Evolutionary conservation across 1,284 basidiomycete genomes (phyloP).

Genomic region (Erythrobasidium hasegawianum): DNA sequence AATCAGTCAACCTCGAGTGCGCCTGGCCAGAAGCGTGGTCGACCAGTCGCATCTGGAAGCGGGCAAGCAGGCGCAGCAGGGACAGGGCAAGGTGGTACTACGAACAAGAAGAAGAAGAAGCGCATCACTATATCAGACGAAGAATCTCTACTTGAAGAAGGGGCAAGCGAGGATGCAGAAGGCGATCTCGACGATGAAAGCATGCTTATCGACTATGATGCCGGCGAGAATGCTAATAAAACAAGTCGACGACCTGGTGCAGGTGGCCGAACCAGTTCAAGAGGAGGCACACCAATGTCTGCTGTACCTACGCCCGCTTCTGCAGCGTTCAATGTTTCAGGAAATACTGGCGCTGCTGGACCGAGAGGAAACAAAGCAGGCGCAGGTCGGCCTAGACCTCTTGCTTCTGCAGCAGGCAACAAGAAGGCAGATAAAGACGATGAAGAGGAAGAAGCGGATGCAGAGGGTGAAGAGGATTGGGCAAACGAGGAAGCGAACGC

Average conservation of each 20-base stretch:
- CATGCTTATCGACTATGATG: conserved; percentile 36
- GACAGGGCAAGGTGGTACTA: background rate
- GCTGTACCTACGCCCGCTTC: background rate
- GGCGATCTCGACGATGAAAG: conserved; percentile 35
- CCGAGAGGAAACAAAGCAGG: conserved; percentile 10
- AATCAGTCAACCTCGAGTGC: background rate
- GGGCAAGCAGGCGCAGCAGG: background rate
- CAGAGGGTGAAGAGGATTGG: conserved; percentile 36
- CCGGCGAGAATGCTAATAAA: conserved; percentile 20
- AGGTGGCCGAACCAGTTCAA: conserved; percentile 6
- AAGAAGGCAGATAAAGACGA: conserved; percentile 33
- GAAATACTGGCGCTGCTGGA: background rate
- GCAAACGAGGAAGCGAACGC: conserved; percentile 37
- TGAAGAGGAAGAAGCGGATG: conserved; percentile 41
- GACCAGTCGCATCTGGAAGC: background rate
- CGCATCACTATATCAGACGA: conserved; percentile 31
- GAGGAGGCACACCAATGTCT: background rate
- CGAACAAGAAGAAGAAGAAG: conserved; percentile 31
- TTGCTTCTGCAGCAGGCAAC: conserved; percentile 31
- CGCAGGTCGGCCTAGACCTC: conserved; percentile 36
- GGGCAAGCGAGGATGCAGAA: conserved; percentile 31
- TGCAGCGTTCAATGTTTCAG: no score
- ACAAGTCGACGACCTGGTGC: background rate
- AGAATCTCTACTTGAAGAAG: conserved; percentile 20
- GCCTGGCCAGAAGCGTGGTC: background rate